Conservation (phyloP, 164 flowering plant species). For the Vitis labrusca region DNA sequence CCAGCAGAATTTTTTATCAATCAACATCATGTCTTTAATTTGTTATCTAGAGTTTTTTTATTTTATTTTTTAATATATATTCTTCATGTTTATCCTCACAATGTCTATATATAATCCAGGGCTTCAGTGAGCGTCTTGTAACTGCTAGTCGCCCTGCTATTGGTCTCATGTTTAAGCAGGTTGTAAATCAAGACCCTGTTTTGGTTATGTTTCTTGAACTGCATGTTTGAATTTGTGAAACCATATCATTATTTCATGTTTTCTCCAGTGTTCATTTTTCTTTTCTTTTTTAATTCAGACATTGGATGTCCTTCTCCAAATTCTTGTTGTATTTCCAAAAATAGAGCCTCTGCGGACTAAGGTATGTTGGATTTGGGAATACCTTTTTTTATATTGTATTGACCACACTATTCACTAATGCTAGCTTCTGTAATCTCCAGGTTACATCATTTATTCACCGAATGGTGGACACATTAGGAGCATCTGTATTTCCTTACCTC, state of each 20-base stretch:
- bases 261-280: not conserved
- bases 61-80: no score
- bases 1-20: no score
- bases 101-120: conserved; percentile 42
- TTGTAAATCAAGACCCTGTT: conserved; percentile 24
- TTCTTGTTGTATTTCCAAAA: conserved; percentile 87
- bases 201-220: conserved; percentile 3
- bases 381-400: conserved; percentile 1
- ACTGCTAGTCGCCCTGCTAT: conserved; percentile 89
- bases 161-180: conserved; percentile 97
- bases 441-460: conserved; percentile 94
- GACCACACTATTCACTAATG: conserved; percentile 8
- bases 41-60: no score
- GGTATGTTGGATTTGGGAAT: conserved; percentile 37
- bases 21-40: no score
- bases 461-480: conserved; percentile 94
- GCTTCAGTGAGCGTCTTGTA: conserved; percentile 92
- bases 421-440: conserved; percentile 34
- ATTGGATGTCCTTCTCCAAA: conserved; percentile 80
- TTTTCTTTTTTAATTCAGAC: conserved; percentile 51
- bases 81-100: not conserved
- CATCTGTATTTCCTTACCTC: conserved; percentile 84
- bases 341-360: conserved; percentile 71
- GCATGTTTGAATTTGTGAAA: not conserved
- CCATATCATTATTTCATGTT: not conserved